phyloP scores from a whole-genome alignment of 2,329 filamentous ascomycete genomes.

The Fusarium cyanostomum region DNA sequence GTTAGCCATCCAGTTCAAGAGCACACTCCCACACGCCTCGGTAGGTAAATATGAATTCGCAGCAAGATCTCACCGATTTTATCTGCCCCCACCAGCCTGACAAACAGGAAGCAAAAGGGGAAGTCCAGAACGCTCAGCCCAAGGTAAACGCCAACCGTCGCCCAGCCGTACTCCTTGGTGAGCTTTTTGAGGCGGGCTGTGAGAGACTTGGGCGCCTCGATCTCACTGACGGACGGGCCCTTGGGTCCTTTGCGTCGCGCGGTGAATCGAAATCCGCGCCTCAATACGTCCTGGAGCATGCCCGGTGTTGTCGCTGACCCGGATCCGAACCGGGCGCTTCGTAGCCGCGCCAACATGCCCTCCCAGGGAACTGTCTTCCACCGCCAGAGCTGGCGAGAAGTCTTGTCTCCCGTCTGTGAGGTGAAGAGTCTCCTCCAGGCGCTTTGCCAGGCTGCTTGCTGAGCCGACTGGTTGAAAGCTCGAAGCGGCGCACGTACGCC shows the following conservation, averaged over 20 bases:
- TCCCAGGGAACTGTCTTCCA: slow-evolving; percentile 32
- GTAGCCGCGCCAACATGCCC: slow-evolving; percentile 31
- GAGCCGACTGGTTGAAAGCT: slow-evolving; percentile 28
- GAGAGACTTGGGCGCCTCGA: slow-evolving; percentile 58
- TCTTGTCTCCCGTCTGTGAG: slow-evolving; percentile 36
- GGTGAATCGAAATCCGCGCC: slow-evolving; percentile 50
- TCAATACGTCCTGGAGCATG: slow-evolving; percentile 37
- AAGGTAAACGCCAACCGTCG: slow-evolving; percentile 90
- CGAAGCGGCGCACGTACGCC: slow-evolving; percentile 34
- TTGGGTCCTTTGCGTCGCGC: slow-evolving; percentile 45
- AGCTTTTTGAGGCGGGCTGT: slow-evolving; percentile 82
- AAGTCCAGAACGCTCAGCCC: slow-evolving; percentile 87
- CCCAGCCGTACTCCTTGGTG: slow-evolving; percentile 93
- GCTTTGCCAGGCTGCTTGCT: slow-evolving; percentile 41
- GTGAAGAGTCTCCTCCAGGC: slow-evolving; percentile 44
- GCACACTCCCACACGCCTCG: neutral
- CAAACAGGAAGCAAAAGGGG: slow-evolving; percentile 92
- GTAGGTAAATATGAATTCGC: slow-evolving; percentile 9
- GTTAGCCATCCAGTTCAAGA: slow-evolving; percentile 23
- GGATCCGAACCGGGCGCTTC: slow-evolving; percentile 20
- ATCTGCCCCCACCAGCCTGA: slow-evolving; percentile 84
- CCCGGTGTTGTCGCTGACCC: slow-evolving; percentile 30
- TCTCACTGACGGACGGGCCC: slow-evolving; percentile 33
- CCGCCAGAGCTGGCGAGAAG: slow-evolving; percentile 34
- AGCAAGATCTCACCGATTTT: slow-evolving; percentile 71